Base-by-base conservation (phyloP, 768 basidiomycete species). In the Cystobasidium onofrii region DNA sequence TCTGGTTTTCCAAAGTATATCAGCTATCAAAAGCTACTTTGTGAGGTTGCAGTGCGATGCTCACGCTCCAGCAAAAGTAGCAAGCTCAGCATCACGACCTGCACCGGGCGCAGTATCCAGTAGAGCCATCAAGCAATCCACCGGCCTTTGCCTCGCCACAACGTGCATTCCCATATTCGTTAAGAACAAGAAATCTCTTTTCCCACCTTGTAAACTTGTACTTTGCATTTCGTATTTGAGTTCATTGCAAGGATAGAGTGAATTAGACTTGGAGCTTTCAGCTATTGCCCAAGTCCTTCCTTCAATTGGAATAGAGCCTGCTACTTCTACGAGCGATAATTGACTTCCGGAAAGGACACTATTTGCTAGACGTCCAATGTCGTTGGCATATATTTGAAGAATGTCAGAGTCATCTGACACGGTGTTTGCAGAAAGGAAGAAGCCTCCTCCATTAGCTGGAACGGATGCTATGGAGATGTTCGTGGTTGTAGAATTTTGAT, bases 161-260 rank as follows among this genome's bases (percentile, higher is more conserved):
- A 90, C 88, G 23, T 88, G 89, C 74, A 96, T 80, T 3, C 92
- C 93, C 20, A 88, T 88, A 77, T 92, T 94, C 29, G 89, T 92
- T 73, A 97, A 82, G 73, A 97, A 85, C 84, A 97, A 87, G 80
- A 93, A 95, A 78, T 91, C 89, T 61, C 85, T 84, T 25, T 89
- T 84, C 13, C 85, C 83, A 73, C 89, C 87, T n/a, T 86, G 86
- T 29, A 60, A 43, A 78, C 90, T 89, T 80, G 94, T 91, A 23
- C 86, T 86, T 0, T 88, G 89, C 46, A 95, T 83, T 82, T 95
- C 92, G 78, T 36, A 55, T 60, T 71, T 71, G 34, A 71, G 55
- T 44, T 71, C 69, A 60, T 71, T 71, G 23, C 23, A 18, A 15
- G 69, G 69, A n/a, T 39, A 55, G 9, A n/a, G 34, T 3, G 93